Evolutionary conservation across 2,329 filamentous ascomycete genomes (phyloP).

Genomic region (Microthyrium microscopicum): DNA sequence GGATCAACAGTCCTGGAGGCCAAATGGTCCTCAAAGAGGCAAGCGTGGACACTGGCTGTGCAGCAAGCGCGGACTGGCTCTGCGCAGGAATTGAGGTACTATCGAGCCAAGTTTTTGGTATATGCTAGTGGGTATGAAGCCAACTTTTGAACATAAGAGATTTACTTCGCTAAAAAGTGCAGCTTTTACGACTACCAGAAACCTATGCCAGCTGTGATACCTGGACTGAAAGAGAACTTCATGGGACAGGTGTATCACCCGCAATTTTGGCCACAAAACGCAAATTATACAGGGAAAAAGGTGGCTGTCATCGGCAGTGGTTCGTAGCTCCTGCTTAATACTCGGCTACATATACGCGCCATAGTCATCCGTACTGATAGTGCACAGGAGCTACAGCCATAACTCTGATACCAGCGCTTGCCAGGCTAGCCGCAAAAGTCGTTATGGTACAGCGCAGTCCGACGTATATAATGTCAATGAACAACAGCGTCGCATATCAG

Average conservation of each 20-base stretch:
- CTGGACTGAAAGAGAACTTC: constrained; percentile 51
- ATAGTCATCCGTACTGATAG: no score
- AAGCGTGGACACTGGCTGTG: constrained; percentile 29
- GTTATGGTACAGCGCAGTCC: constrained; percentile 75
- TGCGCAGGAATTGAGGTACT: no score
- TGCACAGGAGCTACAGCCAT: constrained; percentile 67
- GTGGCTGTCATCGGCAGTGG: constrained; percentile 58
- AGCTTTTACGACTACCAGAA: constrained; percentile 59
- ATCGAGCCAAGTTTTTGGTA: no score
- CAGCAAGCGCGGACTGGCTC: no score
- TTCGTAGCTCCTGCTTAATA: no score
- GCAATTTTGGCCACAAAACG: constrained; percentile 58
- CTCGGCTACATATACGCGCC: no score
- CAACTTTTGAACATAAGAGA: no score
- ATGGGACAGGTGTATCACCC: constrained; percentile 47
- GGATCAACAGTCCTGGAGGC: constrained; percentile 24
- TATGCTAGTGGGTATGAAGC: no score
- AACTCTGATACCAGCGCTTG: constrained; percentile 56
- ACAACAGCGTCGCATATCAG: constrained; percentile 12
- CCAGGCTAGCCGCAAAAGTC: constrained; percentile 45
- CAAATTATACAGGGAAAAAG: constrained; percentile 49
- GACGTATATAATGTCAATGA: constrained; percentile 44
- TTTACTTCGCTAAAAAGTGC: no score
- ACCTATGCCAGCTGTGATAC: constrained; percentile 43
- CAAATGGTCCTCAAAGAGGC: constrained; percentile 30